Evolutionary conservation across 202 grass and related monocot genomes (phyloP).

Genomic region (Setaria viridis): DNA sequence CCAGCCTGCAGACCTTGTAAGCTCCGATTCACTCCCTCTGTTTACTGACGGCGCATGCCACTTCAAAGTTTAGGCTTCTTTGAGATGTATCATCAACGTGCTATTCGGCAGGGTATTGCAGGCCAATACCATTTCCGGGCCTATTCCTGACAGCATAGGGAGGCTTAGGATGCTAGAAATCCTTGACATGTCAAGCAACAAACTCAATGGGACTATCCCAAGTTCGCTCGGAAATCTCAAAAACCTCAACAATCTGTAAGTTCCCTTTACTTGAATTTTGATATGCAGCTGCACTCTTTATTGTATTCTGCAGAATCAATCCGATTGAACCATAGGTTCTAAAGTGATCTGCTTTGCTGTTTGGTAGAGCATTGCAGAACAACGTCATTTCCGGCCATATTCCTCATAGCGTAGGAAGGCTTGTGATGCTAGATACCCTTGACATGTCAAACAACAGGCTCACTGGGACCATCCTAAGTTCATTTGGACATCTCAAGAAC

Average conservation of each 20-base stretch:
- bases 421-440: too few relatives aligned
- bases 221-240: background rate
- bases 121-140: background rate
- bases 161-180: background rate
- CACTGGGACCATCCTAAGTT: too few relatives aligned
- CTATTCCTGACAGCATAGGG: background rate
- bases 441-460: too few relatives aligned
- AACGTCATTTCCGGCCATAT: too few relatives aligned
- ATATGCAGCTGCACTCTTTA: too few relatives aligned
- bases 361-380: too few relatives aligned
- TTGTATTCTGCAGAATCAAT: too few relatives aligned
- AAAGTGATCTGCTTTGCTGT: too few relatives aligned
- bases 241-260: background rate
- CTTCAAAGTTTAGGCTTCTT: background rate
- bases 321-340: too few relatives aligned
- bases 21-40: background rate
- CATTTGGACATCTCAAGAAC: too few relatives aligned
- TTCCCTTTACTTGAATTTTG: background rate
- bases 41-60: background rate
- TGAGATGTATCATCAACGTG: background rate
- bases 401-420: too few relatives aligned
- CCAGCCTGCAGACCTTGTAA: background rate
- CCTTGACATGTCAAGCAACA: background rate
- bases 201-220: background rate
- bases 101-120: background rate